Evolutionary conservation across 176 grass and related monocot genomes (phyloP), one percentile per base, ranked within the genome.

Genomic region (Sorghum bicolor): DNA sequence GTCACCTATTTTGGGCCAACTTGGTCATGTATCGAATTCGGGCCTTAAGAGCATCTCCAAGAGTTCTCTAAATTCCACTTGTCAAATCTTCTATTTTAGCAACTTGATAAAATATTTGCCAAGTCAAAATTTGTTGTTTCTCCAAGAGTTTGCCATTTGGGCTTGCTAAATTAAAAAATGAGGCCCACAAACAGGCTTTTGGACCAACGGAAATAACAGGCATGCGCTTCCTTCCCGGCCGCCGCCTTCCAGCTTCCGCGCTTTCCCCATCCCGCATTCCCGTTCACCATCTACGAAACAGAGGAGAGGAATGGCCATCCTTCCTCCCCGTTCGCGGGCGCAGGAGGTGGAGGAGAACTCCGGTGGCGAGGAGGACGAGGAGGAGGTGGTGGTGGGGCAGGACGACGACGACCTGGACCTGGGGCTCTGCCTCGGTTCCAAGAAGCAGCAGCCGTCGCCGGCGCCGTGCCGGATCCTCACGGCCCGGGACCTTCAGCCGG

Each of bases 401-500:
- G 57, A 74, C 20, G 64, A 80, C 2, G 78, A 80, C 78, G 78
- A 53, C 75, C 87, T 94, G 55, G 94, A 91, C 87, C 84, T 94
- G 26, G 91, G 91, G 44, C 79, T 97, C 74, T 89, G 84, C 83
- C 87, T 97, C 12, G 89, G 89, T 24, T 88, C 87, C 67, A 94
- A 73, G 79, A 91, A 89, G 63, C 79, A 75, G 39, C 81, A 89
- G 65, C 33, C 36, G 44, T 5, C 73, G 33, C 76, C 76, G 10
- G n/a, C 88, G 68, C 82, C 78, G 67, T 94, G 91, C 87, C 64
- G 94, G 60, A 91, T 97, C 77, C 79, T 94, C 40, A 97, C 91
- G 31, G 84, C 91, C 38, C 70, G 86, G 79, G 91, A 93, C 83
- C 83, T 97, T 81, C 86, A 77, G 13, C 73, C 86, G 28, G 74